Percentiles rank a stretch among this genome's conserved stretches.
Evolutionary conservation across 768 basidiomycete species (phyloP).

Genomic region (Trametes meyenii): DNA sequence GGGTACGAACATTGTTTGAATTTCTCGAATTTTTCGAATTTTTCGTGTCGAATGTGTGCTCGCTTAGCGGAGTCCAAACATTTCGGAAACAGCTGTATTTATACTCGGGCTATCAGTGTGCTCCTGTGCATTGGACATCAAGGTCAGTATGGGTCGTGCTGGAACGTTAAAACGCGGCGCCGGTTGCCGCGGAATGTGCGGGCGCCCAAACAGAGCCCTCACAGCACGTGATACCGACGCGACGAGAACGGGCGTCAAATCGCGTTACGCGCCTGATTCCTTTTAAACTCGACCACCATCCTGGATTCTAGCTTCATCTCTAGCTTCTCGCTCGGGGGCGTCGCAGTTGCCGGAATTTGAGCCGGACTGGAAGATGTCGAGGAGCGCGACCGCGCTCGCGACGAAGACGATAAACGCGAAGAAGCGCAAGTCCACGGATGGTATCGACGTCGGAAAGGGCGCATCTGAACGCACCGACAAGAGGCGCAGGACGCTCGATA

Average conservation of each 20-base stretch:
- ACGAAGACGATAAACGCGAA: constrained; percentile 22
- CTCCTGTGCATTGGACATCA: too few relatives aligned
- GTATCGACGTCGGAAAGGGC: constrained; percentile 11
- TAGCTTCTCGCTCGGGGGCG: background rate
- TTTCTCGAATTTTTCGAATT: too few relatives aligned
- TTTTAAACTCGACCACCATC: background rate
- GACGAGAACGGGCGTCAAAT: background rate
- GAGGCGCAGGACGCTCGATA: constrained; percentile 37
- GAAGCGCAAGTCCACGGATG: constrained; percentile 38
- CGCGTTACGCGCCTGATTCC: constrained; percentile 2
- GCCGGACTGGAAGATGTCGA: constrained; percentile 14
- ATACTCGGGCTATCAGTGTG: too few relatives aligned
- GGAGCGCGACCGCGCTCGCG: background rate
- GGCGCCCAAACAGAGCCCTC: background rate
- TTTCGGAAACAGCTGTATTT: too few relatives aligned
- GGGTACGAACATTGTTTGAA: too few relatives aligned
- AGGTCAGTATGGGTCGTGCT: background rate
- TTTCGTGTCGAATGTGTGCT: too few relatives aligned
- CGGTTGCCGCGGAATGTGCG: background rate
- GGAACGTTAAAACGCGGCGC: background rate
- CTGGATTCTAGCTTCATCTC: background rate
- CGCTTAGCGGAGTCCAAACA: too few relatives aligned
- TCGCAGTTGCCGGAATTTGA: background rate
- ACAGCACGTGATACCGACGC: constrained; percentile 17
- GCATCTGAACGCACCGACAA: constrained; percentile 28